Percentiles rank a stretch among this genome's conserved stretches.
Evolutionary conservation across 352 stramenopile species (phyloP).

Genomic region (Pythium periplocum): DNA sequence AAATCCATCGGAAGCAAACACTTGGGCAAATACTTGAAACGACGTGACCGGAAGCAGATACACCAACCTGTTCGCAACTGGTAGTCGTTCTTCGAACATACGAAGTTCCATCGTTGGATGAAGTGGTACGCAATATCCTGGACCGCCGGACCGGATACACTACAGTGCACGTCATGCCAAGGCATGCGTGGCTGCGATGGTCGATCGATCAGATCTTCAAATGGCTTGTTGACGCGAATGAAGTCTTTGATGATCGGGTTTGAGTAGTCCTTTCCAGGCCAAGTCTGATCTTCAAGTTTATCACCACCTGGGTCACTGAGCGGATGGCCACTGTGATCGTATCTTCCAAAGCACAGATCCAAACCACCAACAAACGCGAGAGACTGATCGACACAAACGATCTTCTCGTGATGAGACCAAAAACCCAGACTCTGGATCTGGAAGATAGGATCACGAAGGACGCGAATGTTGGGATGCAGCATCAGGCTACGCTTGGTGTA

Average conservation of each 20-base stretch:
- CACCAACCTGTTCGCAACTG: slow-evolving; percentile 83
- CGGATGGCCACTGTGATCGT: slow-evolving; percentile 72
- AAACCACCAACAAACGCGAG: slow-evolving; percentile 80
- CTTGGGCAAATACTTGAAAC: slow-evolving; percentile 82
- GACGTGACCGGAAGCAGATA: slow-evolving; percentile 76
- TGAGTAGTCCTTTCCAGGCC: slow-evolving; percentile 85
- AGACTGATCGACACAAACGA: slow-evolving; percentile 88
- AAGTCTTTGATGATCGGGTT: slow-evolving; percentile 90
- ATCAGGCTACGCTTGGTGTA: slow-evolving; percentile 82
- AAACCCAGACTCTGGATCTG: slow-evolving; percentile 88
- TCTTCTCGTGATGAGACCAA: slow-evolving; percentile 93
- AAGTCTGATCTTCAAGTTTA: slow-evolving; percentile 47
- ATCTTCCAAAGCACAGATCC: slow-evolving; percentile 88
- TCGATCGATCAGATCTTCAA: slow-evolving; percentile 82
- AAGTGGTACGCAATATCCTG: slow-evolving; percentile 88
- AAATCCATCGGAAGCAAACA: slow-evolving; percentile 86
- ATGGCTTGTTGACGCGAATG: slow-evolving; percentile 78
- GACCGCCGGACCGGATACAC: slow-evolving; percentile 69
- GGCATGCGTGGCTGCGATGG: slow-evolving; percentile 75
- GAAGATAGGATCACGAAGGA: slow-evolving; percentile 88
- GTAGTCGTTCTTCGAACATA: slow-evolving; percentile 86
- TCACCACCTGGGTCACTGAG: slow-evolving; percentile 61
- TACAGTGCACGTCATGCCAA: slow-evolving; percentile 88
- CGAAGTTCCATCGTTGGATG: slow-evolving; percentile 91
- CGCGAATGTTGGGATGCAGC: slow-evolving; percentile 83